These are phyloP conservation scores for Populus simonii DNA, from an alignment of 345 rosid species.

Conservation along the genomic window DNA sequence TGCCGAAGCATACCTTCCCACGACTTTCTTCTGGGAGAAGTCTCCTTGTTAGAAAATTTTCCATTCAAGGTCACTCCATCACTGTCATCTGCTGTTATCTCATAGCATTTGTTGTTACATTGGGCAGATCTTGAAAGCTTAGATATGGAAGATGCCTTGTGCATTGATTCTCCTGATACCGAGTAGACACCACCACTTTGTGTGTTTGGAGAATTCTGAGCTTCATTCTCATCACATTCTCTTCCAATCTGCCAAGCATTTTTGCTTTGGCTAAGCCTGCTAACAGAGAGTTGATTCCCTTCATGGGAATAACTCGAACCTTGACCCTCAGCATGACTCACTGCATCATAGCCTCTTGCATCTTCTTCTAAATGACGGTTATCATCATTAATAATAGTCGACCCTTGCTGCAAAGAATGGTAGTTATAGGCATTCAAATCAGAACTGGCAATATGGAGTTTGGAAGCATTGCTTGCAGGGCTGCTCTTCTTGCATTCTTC, in stretches of 20 bases:
- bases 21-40: constrained; percentile 4
- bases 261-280: neutral
- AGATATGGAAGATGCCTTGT: constrained; percentile 13
- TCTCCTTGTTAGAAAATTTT: neutral
- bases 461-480: constrained; percentile 8
- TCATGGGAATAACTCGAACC: constrained; percentile 16
- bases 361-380: constrained; percentile 3
- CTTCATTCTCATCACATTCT: constrained; percentile 11
- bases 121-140: constrained; percentile 5
- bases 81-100: constrained; percentile 14
- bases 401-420: constrained; percentile 1
- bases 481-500: neutral
- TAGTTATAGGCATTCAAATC: constrained; percentile 10
- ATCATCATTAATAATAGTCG: neutral
- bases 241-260: constrained; percentile 5
- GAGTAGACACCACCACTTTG: constrained; percentile 10
- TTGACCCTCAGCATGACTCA: constrained; percentile 9
- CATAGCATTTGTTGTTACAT: constrained; percentile 1
- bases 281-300: constrained; percentile 6
- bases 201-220: constrained; percentile 2
- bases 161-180: neutral
- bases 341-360: constrained; percentile 2
- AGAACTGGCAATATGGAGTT: neutral
- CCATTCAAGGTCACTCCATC: constrained; percentile 7
- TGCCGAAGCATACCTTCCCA: constrained; percentile 1